Evolutionary conservation across 208 protist species (phyloP).

Genomic region (Trypanosoma mega): DNA sequence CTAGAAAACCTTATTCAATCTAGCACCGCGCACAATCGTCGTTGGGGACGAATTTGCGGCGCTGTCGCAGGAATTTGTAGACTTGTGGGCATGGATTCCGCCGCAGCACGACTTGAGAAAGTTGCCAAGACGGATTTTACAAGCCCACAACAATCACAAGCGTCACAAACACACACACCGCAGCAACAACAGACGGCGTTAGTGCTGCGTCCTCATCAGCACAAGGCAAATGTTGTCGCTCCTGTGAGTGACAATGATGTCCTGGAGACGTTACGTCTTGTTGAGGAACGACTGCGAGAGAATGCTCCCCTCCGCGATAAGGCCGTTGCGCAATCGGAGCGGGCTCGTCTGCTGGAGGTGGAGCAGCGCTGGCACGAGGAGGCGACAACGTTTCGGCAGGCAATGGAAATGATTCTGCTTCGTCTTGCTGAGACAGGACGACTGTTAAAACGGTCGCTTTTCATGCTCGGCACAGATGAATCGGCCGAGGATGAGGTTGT

Average conservation of each 20-base stretch:
- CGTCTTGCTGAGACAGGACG: slow-evolving; percentile 60
- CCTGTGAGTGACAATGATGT: slow-evolving; percentile 53
- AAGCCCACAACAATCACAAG: too few relatives aligned
- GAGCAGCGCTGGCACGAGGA: slow-evolving; percentile 45
- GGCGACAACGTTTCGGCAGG: slow-evolving; percentile 49
- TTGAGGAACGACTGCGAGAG: slow-evolving; percentile 37
- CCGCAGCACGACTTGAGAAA: slow-evolving; percentile 13
- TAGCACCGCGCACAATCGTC: slow-evolving; percentile 20
- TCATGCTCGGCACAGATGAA: slow-evolving; percentile 77
- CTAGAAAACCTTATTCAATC: slow-evolving; percentile 46
- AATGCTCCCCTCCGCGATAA: slow-evolving; percentile 30
- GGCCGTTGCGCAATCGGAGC: slow-evolving; percentile 30
- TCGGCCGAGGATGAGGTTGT: slow-evolving; percentile 65
- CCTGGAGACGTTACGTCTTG: slow-evolving; percentile 44
- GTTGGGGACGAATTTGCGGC: slow-evolving; percentile 31
- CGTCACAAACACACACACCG: too few relatives aligned
- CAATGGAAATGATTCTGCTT: slow-evolving; percentile 51
- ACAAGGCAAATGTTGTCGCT: slow-evolving; percentile 4
- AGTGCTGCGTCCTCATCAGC: slow-evolving; percentile 16
- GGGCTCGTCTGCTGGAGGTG: slow-evolving; percentile 34
- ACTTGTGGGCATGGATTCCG: slow-evolving; percentile 25
- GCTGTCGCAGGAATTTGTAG: slow-evolving; percentile 21
- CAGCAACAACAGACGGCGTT: slow-evolving; percentile 10
- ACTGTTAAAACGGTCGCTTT: slow-evolving; percentile 64
- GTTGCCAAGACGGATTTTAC: slow-evolving; percentile 10